Evolutionary conservation across 176 grass and related monocot species (phyloP), one percentile per base, ranked within the genome.

Genomic region (Carex pumila): DNA sequence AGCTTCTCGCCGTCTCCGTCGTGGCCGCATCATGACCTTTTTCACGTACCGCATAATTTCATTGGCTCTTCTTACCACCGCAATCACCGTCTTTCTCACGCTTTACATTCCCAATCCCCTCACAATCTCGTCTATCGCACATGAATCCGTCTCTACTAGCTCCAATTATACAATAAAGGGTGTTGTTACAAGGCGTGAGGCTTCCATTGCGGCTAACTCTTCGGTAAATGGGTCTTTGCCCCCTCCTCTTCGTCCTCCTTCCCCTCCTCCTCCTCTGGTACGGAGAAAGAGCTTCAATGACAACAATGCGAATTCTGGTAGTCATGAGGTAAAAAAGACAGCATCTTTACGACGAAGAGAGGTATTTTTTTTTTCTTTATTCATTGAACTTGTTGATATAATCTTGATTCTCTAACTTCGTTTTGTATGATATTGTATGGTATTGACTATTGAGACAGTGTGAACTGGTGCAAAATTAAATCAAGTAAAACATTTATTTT

Each of bases 21-120:
- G 88, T 37, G 32, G 14, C 66, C 71, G 52, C 79, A 76, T 67
- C 56, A 45, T 88, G 62, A 79, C 55, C 50, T 77, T 69, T 34
- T 69, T 87, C 65, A 52, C 41, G 14, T 25, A 49, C 14, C 61
- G 62, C n/a, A 50, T 83, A 65, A 53, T 83, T 32, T 21, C 60
- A 9, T 50, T 83, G 43, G 80, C 21, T 52, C 56, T 90, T 64
- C 76, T 87, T 18, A 80, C 79, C 52, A 84, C 83, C 60, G 89
- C 83, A 17, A 73, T 84, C 69, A 91, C 79, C 61, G 83, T 79
- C 49, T 17, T 85, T 63, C 83, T 91, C 76, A 85, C 83, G 4
- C 41, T 88, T 58, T 86, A 81, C 86, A 80, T 91, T 13, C 86
- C 83, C 30, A 71, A 69, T 25, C 76, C 47, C 31, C 21, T 17